Evolutionary conservation across 1,284 basidiomycete species (phyloP), one percentile per base, ranked within the genome.

Genomic region (Ustilago crameri): DNA sequence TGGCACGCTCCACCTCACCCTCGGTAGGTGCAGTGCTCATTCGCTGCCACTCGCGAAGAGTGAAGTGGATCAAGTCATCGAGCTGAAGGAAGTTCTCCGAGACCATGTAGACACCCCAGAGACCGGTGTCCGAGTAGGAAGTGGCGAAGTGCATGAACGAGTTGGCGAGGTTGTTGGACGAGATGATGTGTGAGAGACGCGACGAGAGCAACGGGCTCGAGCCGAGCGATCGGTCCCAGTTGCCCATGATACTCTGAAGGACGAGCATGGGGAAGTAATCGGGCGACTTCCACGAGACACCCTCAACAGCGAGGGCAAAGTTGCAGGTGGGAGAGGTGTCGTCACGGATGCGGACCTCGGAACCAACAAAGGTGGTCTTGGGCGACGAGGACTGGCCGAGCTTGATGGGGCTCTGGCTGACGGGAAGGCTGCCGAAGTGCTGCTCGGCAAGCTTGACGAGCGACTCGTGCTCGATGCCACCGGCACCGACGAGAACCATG

Each of bases 181-280:
- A 93, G 82, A 98, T 87, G 84, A 94, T 91, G 86, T 95, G 91
- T 48, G 91, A 93, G 65, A 99, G 90, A 63, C 91, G 90, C 58
- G 93, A 96, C 70, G 92, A 93, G 76, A 96, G 90, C 61, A 97
- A 87, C 37, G 93, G 88, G 12, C 92, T 91, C 46, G 93, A 90
- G 77, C 95, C 95, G 79, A 98, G 90, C 60, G 91, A 93, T 80
- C 96, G 91, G 85, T 99, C 96, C 96, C 96, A 99, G 89, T 98
- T 99, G 76, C 95, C 95, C 85, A 98, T 92, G 86, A 98, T 94
- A 82, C 89, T 91, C 86, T 97, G 93, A 90, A 98, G 93, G 82
- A 95, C 95, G 85, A 98, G 90, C 94, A 98, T 96, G 70, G 95
- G 93, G 90, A 93, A 98, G 88, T 98, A 98, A 87, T 99, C 96